Conservation (phyloP, 2,329 filamentous ascomycete genomes). For the Lasiodiplodia sp. region DNA sequence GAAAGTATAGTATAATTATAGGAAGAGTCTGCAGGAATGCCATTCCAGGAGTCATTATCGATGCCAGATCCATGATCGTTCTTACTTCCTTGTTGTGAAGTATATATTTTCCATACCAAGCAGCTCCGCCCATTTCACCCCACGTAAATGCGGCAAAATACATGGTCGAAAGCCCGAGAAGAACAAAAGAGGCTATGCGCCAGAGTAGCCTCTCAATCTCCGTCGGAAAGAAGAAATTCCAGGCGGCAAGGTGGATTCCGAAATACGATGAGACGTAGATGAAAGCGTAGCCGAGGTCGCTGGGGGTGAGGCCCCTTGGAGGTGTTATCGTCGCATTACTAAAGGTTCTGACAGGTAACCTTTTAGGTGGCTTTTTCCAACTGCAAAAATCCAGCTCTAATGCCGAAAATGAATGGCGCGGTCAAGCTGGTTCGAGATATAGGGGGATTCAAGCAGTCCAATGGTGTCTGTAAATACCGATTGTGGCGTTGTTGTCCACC, state of each 20-base stretch:
- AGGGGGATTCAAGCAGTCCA: slow-evolving; percentile 30
- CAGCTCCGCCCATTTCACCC: neutral
- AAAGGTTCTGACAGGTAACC: neutral
- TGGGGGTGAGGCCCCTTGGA: neutral
- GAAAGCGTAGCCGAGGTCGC: neutral
- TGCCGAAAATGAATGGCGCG: neutral
- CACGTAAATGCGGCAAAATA: neutral
- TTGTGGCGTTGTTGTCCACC: slow-evolving; percentile 14
- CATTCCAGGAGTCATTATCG: neutral
- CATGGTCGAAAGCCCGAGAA: neutral
- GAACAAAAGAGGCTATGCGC: slow-evolving; percentile 26
- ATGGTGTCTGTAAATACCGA: slow-evolving; percentile 20
- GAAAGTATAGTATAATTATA: slow-evolving; percentile 1
- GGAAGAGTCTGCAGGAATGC: neutral
- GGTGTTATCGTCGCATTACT: slow-evolving; percentile 1
- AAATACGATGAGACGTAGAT: slow-evolving; percentile 3
- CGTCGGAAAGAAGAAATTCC: slow-evolving; percentile 34
- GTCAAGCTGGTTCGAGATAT: neutral
- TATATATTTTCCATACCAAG: neutral
- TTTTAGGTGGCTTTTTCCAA: neutral
- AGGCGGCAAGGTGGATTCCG: slow-evolving; percentile 32
- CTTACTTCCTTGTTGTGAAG: slow-evolving; percentile 1
- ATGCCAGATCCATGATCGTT: neutral
- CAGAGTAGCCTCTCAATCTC: slow-evolving; percentile 31
- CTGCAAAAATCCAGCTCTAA: neutral